Evolutionary conservation across 768 basidiomycete genomes (phyloP).

Genomic region (Auricularia auricula-judae): DNA sequence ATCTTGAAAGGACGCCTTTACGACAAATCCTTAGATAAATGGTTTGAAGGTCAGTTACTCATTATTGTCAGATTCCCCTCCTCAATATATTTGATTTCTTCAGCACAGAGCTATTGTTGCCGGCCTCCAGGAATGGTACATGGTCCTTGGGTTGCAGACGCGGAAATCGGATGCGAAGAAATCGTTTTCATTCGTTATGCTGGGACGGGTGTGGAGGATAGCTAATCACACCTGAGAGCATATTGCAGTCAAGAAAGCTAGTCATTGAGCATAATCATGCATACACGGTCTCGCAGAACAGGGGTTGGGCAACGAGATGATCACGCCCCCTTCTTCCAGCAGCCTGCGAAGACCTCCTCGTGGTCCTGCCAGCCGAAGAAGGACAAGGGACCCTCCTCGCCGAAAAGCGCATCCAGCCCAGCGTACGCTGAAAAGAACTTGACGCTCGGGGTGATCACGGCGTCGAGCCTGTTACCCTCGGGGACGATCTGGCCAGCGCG

Average conservation of each 20-base stretch:
- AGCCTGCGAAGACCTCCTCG: background rate
- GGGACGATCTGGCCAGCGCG: background rate
- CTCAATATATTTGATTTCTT: background rate
- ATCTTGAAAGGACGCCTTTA: background rate
- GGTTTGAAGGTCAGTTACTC: background rate
- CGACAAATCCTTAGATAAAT: background rate
- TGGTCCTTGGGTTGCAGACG: background rate
- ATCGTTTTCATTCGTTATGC: background rate
- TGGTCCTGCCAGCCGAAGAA: background rate
- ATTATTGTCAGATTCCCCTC: background rate
- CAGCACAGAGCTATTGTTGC: background rate
- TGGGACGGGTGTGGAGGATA: no score
- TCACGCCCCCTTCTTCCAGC: background rate
- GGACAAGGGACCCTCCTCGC: background rate
- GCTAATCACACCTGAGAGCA: no score
- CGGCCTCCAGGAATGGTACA: slow-evolving; percentile 2
- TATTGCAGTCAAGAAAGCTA: no score
- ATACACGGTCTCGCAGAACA: no score
- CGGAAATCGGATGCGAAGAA: slow-evolving; percentile 1
- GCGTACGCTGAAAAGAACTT: background rate
- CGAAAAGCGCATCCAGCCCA: background rate
- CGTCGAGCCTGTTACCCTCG: background rate
- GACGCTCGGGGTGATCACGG: background rate
- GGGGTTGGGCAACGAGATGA: no score
- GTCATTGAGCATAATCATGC: no score